A percentile compares a stretch with the other conserved stretches of the same genome.
These are phyloP conservation scores for Candida caryicola DNA, from an alignment of 805 yeast species.

Conservation along the genomic window DNA sequence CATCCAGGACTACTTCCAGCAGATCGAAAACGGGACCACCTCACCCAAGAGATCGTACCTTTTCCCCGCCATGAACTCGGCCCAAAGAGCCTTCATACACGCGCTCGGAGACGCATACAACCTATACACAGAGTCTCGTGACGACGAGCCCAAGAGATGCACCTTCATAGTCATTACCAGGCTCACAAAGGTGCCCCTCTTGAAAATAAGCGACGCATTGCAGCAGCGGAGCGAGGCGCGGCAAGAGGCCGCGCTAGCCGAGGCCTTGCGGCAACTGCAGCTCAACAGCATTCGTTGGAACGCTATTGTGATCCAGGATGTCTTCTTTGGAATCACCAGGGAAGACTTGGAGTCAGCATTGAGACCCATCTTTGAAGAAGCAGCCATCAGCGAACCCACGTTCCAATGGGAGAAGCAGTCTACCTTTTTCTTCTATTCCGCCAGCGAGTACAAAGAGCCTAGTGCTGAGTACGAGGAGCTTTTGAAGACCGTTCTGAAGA, in stretches of 20 bases:
- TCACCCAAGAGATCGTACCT: conserved; percentile 42
- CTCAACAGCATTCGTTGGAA: conserved; percentile 42
- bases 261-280: conserved; percentile 16
- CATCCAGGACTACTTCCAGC: conserved; percentile 33
- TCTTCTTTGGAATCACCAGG: conserved; percentile 51
- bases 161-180: conserved; percentile 53
- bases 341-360: conserved; percentile 41
- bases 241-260: conserved; percentile 18
- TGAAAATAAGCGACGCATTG: conserved; percentile 47
- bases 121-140: conserved; percentile 71
- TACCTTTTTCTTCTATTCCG: conserved; percentile 41
- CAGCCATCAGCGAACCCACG: conserved; percentile 21
- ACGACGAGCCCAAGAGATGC: conserved; percentile 73
- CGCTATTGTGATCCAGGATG: conserved; percentile 52
- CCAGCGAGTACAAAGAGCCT: conserved; percentile 30
- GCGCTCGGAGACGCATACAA: conserved; percentile 59
- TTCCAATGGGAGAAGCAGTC: conserved; percentile 43
- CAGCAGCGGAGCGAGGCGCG: conserved; percentile 18
- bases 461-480: conserved; percentile 40
- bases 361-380: conserved; percentile 18
- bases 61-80: conserved; percentile 70
- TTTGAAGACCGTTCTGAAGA: conserved; percentile 38
- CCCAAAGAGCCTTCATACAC: conserved; percentile 71
- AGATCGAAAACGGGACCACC: conserved; percentile 15
- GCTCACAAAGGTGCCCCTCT: conserved; percentile 38